Conservation (phyloP, 306 rosid species). For the Pachyrhizus erosus region DNA sequence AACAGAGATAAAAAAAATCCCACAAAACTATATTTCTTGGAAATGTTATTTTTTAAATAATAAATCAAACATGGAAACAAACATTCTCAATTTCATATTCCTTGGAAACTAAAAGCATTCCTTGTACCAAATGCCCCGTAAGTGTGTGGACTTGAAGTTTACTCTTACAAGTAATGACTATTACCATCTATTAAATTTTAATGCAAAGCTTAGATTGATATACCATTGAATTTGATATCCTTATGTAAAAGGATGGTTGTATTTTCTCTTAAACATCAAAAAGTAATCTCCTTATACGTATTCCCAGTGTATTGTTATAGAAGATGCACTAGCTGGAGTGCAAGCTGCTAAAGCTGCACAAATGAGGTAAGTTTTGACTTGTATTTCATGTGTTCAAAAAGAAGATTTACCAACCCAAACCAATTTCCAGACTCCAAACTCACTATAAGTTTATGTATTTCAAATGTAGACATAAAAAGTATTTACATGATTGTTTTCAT, state of each 20-base stretch:
- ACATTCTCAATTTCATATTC: too few species aligned
- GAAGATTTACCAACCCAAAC: slow-evolving; percentile 31
- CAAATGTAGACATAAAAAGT: slow-evolving; percentile 24
- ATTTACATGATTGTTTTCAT: slow-evolving; percentile 26
- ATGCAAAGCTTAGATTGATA: slow-evolving; percentile 21
- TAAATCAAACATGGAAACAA: too few species aligned
- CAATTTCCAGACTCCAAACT: neutral
- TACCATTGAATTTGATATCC: slow-evolving; percentile 7
- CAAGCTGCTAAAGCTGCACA: slow-evolving; percentile 96
- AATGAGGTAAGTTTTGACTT: slow-evolving; percentile 73
- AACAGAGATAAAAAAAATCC: too few species aligned
- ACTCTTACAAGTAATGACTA: neutral
- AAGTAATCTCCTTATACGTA: slow-evolving; percentile 27
- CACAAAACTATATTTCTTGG: too few species aligned
- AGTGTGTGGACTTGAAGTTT: slow-evolving; percentile 9
- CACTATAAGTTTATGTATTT: slow-evolving; percentile 22
- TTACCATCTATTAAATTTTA: slow-evolving; percentile 28
- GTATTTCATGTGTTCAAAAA: neutral
- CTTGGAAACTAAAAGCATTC: too few species aligned
- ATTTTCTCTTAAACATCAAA: slow-evolving; percentile 26
- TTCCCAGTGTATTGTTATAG: slow-evolving; percentile 89
- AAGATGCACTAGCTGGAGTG: slow-evolving; percentile 95
- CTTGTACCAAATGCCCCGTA: neutral
- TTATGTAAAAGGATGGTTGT: slow-evolving; percentile 25
- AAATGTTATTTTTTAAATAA: too few species aligned